phyloP scores from a whole-genome alignment of 2,329 filamentous ascomycete species.

The Clonostachys rhizophaga region DNA sequence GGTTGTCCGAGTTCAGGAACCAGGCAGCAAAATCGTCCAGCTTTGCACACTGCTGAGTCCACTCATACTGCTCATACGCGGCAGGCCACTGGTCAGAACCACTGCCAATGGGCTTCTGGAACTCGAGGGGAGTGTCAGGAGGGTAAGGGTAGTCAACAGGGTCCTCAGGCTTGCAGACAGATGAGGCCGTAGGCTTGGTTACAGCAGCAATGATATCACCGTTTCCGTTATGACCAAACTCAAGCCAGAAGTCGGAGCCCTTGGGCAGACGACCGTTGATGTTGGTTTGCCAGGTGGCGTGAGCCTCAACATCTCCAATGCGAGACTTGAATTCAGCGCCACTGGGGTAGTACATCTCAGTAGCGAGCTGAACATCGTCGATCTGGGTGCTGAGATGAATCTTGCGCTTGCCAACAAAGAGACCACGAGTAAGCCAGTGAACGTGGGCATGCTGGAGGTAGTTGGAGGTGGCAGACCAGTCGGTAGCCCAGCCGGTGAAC shows the following conservation, averaged over 20 bases:
- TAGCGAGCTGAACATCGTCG: conserved; percentile 57
- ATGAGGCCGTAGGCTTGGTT: conserved; percentile 30
- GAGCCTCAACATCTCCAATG: conserved; percentile 37
- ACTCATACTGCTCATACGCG: conserved; percentile 45
- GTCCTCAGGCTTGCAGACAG: conserved; percentile 29
- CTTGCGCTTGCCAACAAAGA: conserved; percentile 51
- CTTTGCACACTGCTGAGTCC: conserved; percentile 41
- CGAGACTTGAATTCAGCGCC: conserved; percentile 43
- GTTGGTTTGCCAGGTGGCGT: conserved; percentile 32
- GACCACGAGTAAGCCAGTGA: conserved; percentile 54
- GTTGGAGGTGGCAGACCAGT: conserved; percentile 43
- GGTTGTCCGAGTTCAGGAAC: conserved; percentile 43
- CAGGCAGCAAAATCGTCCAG: conserved; percentile 46
- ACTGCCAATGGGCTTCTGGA: conserved; percentile 39
- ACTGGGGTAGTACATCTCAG: conserved; percentile 41
- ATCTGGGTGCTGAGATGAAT: conserved; percentile 52
- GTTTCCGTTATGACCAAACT: conserved; percentile 48
- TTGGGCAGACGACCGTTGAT: conserved; percentile 41
- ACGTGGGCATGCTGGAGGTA: conserved; percentile 60
- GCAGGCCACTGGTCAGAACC: conserved; percentile 43
- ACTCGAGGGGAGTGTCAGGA: conserved; percentile 38
- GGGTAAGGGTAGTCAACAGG: conserved; percentile 39
- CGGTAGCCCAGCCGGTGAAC: conserved; percentile 45
- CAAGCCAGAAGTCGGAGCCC: conserved; percentile 46
- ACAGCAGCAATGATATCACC: conserved; percentile 46